Evolutionary conservation across 306 rosid species (phyloP).

Genomic region (Cucumis sativus): Cucumber_9930_V3 NC_026657.2:22093001-22093500

Average conservation of each 20-base stretch:
- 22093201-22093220: slow-evolving; percentile 9
- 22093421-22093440: slow-evolving; percentile 47
- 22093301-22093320: slow-evolving; percentile 8
- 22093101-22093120: slow-evolving; percentile 14
- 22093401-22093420: slow-evolving; percentile 28
- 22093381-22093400: slow-evolving; percentile 15
- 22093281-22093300: slow-evolving; percentile 24
- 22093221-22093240: slow-evolving; percentile 22
- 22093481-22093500: slow-evolving; percentile 27
- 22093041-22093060: not conserved
- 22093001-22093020: not conserved
- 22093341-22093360: slow-evolving; percentile 2
- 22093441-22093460: slow-evolving; percentile 47
- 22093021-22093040: not conserved
- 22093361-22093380: not conserved
- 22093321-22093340: not conserved
- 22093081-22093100: slow-evolving; percentile 2
- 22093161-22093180: not conserved
- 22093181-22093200: not conserved
- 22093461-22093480: slow-evolving; percentile 32
- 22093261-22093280: slow-evolving; percentile 19
- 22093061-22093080: slow-evolving; percentile 1
- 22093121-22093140: slow-evolving; percentile 16
- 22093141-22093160: not conserved
- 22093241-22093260: slow-evolving; percentile 10